Percentiles rank a stretch among this genome's conserved stretches.
phyloP scores from a whole-genome alignment of 495 filamentous ascomycete species.

The Podospora pseudoanserina region DNA sequence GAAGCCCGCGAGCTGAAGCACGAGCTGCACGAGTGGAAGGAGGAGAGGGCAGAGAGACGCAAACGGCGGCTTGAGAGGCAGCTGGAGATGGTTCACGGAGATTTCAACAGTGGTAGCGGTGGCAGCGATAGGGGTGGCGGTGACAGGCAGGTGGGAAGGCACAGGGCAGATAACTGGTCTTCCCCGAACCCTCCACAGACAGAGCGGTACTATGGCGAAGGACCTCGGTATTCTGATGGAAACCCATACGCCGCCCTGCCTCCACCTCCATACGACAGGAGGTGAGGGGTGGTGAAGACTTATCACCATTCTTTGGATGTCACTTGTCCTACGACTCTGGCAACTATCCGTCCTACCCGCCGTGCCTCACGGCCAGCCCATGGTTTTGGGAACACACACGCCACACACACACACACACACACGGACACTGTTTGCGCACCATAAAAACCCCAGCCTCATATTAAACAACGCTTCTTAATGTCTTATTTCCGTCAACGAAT shows the following conservation, averaged over 20 bases:
- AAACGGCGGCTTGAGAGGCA: slow-evolving; percentile 39
- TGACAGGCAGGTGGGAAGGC: slow-evolving; percentile 30
- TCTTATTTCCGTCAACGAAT: not conserved
- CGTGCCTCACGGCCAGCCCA: not conserved
- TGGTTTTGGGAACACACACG: not conserved
- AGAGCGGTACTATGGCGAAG: slow-evolving; percentile 36
- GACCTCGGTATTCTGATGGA: slow-evolving; percentile 50
- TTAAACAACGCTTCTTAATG: slow-evolving; percentile 1
- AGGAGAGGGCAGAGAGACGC: slow-evolving; percentile 40
- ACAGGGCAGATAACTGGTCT: slow-evolving; percentile 39
- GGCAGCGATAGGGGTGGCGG: slow-evolving; percentile 21
- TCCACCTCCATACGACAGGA: slow-evolving; percentile 40
- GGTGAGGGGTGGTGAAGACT: slow-evolving; percentile 15
- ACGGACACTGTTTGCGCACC: not conserved
- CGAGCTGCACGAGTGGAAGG: slow-evolving; percentile 42
- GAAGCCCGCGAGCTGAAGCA: slow-evolving; percentile 43
- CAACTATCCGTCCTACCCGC: not conserved
- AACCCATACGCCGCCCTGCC: slow-evolving; percentile 50
- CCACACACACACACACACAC: not conserved
- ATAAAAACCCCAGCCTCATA: not conserved
- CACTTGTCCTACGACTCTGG: too few relatives aligned
- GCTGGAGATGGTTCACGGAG: slow-evolving; percentile 5
- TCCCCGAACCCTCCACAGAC: slow-evolving; percentile 35
- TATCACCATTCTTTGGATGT: not conserved
- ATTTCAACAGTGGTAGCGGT: not conserved